Percentiles rank a stretch among this genome's conserved stretches.
Conservation (phyloP, 108 stramenopile genomes). For the Seminavis robusta region DNA sequence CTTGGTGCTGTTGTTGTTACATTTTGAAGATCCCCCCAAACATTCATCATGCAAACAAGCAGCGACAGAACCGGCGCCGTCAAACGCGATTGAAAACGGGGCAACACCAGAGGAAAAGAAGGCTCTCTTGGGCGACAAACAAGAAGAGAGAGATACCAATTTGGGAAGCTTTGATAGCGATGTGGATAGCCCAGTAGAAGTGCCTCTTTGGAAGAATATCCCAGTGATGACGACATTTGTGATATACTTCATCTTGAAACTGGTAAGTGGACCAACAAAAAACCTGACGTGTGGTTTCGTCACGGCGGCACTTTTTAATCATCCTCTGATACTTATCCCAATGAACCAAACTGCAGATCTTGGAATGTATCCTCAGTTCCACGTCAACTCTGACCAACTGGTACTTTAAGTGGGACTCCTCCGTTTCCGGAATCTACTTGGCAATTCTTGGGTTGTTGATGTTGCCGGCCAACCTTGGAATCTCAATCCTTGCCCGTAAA, state of each 20-base stretch:
- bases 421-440: conserved; percentile 37
- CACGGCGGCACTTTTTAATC: too few relatives aligned
- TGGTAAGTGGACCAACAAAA: conserved; percentile 15
- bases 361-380: conserved; percentile 54
- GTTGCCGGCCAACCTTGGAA: conserved; percentile 59
- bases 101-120: background rate
- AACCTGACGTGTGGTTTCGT: too few relatives aligned
- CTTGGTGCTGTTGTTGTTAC: conserved; percentile 34
- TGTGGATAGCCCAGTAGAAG: background rate
- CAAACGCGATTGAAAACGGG: background rate
- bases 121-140: conserved; percentile 7
- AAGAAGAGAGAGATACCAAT: background rate
- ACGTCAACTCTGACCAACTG: conserved; percentile 38
- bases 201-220: conserved; percentile 35
- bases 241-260: conserved; percentile 68
- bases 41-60: too few relatives aligned
- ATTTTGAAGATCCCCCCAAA: conserved; percentile 68
- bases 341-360: too few relatives aligned
- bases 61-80: too few relatives aligned
- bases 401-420: conserved; percentile 56
- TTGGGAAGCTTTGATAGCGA: background rate
- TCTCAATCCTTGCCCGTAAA: conserved; percentile 33
- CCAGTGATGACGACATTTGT: conserved; percentile 52
- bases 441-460: conserved; percentile 53
- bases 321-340: too few relatives aligned